Conservation (phyloP, 257 asterid genomes). For the Handroanthus guayacan region DNA sequence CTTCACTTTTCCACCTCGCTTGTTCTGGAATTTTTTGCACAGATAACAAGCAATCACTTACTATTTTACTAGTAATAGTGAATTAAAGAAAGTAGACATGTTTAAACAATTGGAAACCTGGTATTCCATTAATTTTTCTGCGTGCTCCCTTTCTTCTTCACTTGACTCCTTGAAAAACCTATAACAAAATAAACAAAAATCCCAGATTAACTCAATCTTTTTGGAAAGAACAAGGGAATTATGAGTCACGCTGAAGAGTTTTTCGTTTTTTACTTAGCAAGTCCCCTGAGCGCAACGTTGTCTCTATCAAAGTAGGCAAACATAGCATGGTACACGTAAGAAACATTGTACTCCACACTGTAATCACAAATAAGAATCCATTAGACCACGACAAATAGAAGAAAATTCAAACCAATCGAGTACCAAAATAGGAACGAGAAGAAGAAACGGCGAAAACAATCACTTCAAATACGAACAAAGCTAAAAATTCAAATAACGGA, state of each 20-base stretch:
- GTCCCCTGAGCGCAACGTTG: constrained; percentile 88
- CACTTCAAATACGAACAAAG: not conserved
- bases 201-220: not conserved
- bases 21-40: constrained; percentile 48
- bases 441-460: not conserved
- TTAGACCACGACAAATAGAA: not conserved
- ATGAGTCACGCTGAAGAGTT: not conserved
- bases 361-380: constrained; percentile 29
- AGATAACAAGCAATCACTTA: not conserved
- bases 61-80: not conserved
- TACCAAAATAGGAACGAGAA: not conserved
- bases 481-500: not conserved
- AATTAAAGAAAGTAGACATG: not conserved
- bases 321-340: constrained; percentile 86
- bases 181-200: not conserved
- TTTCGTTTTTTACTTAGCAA: constrained; percentile 63
- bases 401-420: not conserved
- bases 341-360: constrained; percentile 89
- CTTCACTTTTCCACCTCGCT: constrained; percentile 80
- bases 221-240: not conserved
- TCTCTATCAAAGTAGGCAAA: constrained; percentile 83
- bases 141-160: constrained; percentile 77
- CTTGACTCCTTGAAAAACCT: constrained; percentile 90
- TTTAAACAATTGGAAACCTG: constrained; percentile 55
- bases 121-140: constrained; percentile 80